Evolutionary conservation across 495 filamentous ascomycete species (phyloP).

Genomic region (Lasiosphaeria miniovina): DNA sequence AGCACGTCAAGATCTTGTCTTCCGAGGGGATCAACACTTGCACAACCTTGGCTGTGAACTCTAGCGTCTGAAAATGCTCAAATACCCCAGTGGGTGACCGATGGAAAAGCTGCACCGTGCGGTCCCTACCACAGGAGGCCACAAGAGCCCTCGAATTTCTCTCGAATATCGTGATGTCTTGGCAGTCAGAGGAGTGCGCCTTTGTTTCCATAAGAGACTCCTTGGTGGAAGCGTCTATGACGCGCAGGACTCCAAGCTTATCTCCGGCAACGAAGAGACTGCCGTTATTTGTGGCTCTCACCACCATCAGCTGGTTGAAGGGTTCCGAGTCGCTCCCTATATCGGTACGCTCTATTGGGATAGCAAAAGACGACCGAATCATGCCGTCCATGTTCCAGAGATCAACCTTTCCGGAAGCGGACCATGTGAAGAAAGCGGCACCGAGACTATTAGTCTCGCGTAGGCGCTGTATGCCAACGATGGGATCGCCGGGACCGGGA

Average conservation of each 20-base stretch:
- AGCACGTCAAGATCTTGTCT: constrained; percentile 75
- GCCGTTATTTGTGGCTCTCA: constrained; percentile 57
- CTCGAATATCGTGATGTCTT: constrained; percentile 69
- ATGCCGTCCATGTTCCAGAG: constrained; percentile 78
- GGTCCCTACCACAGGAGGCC: constrained; percentile 80
- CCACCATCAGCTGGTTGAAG: constrained; percentile 72
- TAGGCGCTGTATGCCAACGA: constrained; percentile 70
- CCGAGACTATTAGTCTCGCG: constrained; percentile 50
- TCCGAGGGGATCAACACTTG: constrained; percentile 46
- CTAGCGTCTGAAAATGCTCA: constrained; percentile 51
- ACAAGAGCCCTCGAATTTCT: constrained; percentile 56
- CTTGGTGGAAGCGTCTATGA: constrained; percentile 47
- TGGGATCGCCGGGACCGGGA: constrained; percentile 73
- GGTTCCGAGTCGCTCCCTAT: constrained; percentile 53
- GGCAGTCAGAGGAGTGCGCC: constrained; percentile 84
- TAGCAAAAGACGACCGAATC: constrained; percentile 57
- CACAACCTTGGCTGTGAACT: constrained; percentile 47
- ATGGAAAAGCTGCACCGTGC: constrained; percentile 84
- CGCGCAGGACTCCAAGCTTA: constrained; percentile 74
- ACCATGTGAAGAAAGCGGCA: constrained; percentile 85
- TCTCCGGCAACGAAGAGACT: constrained; percentile 76
- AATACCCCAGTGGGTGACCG: constrained; percentile 45
- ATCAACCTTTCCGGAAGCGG: constrained; percentile 68
- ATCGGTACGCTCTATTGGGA: constrained; percentile 65
- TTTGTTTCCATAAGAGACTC: constrained; percentile 62